These are phyloP conservation scores for Zoysia japonica DNA, from an alignment of 176 grass and related monocot species.

Conservation along the genomic window DNA sequence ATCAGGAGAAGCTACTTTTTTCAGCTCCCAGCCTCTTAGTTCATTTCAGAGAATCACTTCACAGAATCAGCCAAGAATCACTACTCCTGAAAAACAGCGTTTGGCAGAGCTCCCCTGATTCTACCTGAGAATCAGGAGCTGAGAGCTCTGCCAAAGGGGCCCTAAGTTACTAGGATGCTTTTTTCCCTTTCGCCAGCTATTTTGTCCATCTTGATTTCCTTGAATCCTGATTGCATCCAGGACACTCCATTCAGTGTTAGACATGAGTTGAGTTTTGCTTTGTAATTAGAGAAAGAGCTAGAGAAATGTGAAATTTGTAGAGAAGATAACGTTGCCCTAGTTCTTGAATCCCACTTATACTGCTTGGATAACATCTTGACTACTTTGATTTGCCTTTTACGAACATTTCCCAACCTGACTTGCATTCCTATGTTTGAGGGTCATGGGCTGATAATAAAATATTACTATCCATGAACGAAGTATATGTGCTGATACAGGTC, in stretches of 20 bases:
- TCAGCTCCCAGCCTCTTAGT: too few relatives aligned
- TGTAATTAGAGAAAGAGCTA: slow-evolving; percentile 1
- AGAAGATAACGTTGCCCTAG: slow-evolving; percentile 1
- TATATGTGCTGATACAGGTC: background rate
- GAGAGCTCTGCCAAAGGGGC: too few relatives aligned
- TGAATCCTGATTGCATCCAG: background rate
- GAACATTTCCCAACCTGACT: background rate
- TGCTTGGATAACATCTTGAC: slow-evolving; percentile 5
- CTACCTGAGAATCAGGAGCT: too few relatives aligned
- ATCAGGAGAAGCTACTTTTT: too few relatives aligned
- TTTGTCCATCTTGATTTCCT: slow-evolving; percentile 10
- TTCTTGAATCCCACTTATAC: background rate
- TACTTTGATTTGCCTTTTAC: background rate
- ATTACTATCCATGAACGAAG: background rate
- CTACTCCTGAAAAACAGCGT: too few relatives aligned
- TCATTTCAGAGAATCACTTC: too few relatives aligned
- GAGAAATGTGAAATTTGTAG: background rate
- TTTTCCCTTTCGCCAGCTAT: background rate
- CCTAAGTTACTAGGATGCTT: slow-evolving; percentile 3
- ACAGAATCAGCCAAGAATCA: too few relatives aligned
- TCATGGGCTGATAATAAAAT: background rate
- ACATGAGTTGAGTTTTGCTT: background rate
- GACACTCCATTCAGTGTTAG: slow-evolving; percentile 19
- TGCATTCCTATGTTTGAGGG: background rate
- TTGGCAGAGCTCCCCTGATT: too few relatives aligned